Conservation (phyloP, 441 rosid genomes). For the Populus hybrid region DNA sequence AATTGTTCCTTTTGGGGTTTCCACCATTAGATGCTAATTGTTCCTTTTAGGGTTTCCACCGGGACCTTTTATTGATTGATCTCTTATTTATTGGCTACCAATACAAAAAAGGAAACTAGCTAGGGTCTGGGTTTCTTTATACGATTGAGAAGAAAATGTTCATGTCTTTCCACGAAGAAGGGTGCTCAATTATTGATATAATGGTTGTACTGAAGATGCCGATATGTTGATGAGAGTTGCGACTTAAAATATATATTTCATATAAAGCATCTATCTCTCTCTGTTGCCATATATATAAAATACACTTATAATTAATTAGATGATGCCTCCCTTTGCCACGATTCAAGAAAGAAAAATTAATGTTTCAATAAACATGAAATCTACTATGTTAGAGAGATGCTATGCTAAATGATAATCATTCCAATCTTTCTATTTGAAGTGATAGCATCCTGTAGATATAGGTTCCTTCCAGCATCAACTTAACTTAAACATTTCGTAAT, state of each 20-base stretch:
- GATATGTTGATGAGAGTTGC: background rate
- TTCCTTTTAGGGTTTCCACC: slow-evolving; percentile 2
- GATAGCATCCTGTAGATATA: slow-evolving; percentile 16
- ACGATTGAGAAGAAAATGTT: background rate
- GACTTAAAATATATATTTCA: background rate
- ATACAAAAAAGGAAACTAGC: no score
- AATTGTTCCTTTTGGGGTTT: no score
- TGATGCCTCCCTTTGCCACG: background rate
- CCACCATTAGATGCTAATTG: slow-evolving; percentile 15
- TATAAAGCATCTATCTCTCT: slow-evolving; percentile 15
- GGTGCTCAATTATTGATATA: slow-evolving; percentile 11
- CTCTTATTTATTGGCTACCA: background rate
- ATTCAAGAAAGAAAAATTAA: background rate
- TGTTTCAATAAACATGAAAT: slow-evolving; percentile 8
- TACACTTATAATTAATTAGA: background rate
- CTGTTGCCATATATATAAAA: background rate
- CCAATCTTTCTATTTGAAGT: slow-evolving; percentile 15
- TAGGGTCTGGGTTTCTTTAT: background rate
- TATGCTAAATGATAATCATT: background rate
- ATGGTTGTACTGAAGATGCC: slow-evolving; percentile 18
- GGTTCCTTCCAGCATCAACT: slow-evolving; percentile 8
- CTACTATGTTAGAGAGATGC: background rate
- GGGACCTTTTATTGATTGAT: background rate
- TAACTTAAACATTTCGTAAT: slow-evolving; percentile 9
- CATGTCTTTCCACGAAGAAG: background rate